Percentiles rank a stretch among this genome's conserved stretches.
Evolutionary conservation across 441 rosid genomes (phyloP).

Genomic region (Melastoma candidum): DNA sequence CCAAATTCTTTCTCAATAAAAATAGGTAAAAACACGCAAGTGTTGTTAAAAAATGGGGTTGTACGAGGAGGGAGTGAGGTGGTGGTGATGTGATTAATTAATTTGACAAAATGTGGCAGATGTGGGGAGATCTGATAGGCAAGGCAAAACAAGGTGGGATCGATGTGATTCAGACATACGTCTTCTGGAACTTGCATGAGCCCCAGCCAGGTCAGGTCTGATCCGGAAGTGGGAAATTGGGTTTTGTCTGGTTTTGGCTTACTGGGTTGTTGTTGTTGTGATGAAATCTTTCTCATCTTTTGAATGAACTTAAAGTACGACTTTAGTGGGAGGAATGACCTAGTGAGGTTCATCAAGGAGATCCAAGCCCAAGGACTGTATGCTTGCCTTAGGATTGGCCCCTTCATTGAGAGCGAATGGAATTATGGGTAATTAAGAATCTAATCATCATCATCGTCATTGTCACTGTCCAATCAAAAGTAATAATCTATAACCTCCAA

Average conservation of each 20-base stretch:
- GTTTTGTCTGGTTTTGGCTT: background rate
- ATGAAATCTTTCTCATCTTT: background rate
- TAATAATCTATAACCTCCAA: no score
- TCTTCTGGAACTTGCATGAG: conserved; percentile 86
- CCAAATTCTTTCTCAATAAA: no score
- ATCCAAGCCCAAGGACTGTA: conserved; percentile 74
- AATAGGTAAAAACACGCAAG: no score
- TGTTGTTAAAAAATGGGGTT: no score
- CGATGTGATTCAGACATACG: conserved; percentile 81
- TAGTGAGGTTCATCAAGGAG: conserved; percentile 69
- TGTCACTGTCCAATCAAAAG: no score
- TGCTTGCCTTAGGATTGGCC: conserved; percentile 78
- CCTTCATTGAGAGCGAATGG: conserved; percentile 83
- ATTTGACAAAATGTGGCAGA: conserved; percentile 23
- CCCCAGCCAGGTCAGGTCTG: conserved; percentile 62
- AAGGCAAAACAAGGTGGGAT: conserved; percentile 80
- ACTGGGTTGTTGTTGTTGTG: background rate
- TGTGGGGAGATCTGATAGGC: conserved; percentile 74
- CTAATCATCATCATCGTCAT: background rate
- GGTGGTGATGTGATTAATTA: background rate
- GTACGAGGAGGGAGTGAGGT: no score
- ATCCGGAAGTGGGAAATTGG: background rate
- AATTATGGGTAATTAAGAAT: conserved; percentile 51
- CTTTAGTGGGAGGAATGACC: conserved; percentile 68
- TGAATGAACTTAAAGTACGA: conserved; percentile 40